These are phyloP conservation scores for Daldinia sp. DNA, from an alignment of 2,329 filamentous ascomycete species.

Conservation along the genomic window DNA sequence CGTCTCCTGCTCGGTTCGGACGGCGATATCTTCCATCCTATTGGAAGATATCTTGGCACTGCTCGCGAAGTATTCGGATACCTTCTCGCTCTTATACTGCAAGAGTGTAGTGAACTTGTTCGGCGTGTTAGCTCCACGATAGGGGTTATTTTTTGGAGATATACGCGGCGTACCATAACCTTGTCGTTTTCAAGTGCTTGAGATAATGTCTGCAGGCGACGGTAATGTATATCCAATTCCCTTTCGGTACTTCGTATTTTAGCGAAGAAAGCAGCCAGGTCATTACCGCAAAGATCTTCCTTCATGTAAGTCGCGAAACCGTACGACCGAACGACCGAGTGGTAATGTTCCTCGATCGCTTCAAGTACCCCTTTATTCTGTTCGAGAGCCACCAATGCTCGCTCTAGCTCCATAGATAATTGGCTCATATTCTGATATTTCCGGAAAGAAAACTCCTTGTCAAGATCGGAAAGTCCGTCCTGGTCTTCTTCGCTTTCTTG, in stretches of 20 bases:
- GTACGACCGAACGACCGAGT: conserved; percentile 12
- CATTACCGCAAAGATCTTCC: conserved; percentile 9
- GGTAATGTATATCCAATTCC: conserved; percentile 31
- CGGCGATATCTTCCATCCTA: conserved; percentile 53
- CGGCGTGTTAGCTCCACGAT: neutral
- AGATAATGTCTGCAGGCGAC: conserved; percentile 25
- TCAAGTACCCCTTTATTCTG: conserved; percentile 34
- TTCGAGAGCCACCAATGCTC: conserved; percentile 31
- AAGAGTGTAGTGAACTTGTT: conserved; percentile 39
- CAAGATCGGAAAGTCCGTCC: conserved; percentile 18
- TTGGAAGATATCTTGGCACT: conserved; percentile 31
- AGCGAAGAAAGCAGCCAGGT: conserved; percentile 24
- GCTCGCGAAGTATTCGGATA: conserved; percentile 37
- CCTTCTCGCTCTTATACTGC: conserved; percentile 38
- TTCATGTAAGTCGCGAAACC: conserved; percentile 13
- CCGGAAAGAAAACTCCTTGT: conserved; percentile 32
- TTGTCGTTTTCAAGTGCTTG: conserved; percentile 31
- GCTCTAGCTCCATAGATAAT: conserved; percentile 24
- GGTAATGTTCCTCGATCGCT: conserved; percentile 32
- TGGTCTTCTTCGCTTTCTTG: conserved; percentile 9
- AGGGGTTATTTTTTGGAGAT: neutral
- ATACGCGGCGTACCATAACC: conserved; percentile 20
- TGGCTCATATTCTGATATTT: conserved; percentile 30
- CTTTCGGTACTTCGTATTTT: conserved; percentile 22
- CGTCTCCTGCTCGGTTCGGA: conserved; percentile 56